phyloP scores from a whole-genome alignment of 2,329 filamentous ascomycete species.

The Fusarium verticillioides region DNA sequence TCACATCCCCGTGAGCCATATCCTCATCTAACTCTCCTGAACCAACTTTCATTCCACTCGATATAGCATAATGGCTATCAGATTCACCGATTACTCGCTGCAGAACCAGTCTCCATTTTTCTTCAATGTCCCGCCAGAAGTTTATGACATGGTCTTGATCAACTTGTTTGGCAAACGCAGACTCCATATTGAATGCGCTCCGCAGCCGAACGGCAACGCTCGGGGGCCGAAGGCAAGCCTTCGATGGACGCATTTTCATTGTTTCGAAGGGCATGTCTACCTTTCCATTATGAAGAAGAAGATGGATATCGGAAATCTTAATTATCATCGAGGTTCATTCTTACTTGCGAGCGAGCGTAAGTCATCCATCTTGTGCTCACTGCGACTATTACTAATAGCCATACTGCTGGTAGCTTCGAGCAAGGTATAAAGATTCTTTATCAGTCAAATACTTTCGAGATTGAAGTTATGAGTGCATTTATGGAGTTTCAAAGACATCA shows the following conservation, averaged over 20 bases:
- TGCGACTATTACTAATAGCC: background rate
- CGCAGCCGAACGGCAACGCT: background rate
- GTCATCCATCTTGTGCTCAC: background rate
- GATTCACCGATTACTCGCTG: background rate
- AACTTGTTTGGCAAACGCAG: background rate
- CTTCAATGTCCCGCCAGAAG: background rate
- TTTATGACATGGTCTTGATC: background rate
- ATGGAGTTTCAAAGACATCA: background rate
- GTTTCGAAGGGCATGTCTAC: background rate
- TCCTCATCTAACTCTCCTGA: background rate
- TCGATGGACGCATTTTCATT: background rate
- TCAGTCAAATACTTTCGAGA: background rate
- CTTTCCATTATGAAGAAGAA: background rate
- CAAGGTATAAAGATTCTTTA: background rate
- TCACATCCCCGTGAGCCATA: background rate
- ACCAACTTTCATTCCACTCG: background rate
- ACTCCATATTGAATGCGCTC: background rate
- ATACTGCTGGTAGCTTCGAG: background rate
- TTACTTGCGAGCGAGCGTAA: conserved; percentile 18
- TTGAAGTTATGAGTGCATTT: background rate
- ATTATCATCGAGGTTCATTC: background rate
- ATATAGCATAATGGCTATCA: background rate
- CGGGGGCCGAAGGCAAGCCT: background rate
- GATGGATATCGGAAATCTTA: background rate
- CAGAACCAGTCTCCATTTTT: background rate